Base-by-base conservation (phyloP, 2,329 filamentous ascomycete genomes). In the Didymella pomorum region DNA sequence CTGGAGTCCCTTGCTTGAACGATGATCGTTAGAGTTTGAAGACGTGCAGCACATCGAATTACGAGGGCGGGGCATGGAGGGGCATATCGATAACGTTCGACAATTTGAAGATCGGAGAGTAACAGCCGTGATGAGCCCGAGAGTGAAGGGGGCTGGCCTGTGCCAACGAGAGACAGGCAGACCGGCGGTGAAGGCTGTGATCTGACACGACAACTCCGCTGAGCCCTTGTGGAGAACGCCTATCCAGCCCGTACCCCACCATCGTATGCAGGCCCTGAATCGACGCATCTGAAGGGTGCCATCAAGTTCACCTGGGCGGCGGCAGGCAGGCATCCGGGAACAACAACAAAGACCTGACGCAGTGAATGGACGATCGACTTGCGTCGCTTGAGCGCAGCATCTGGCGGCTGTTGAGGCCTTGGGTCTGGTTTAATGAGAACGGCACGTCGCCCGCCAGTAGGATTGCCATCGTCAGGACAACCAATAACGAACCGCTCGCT, bases 201-300 rank as follows among this genome's bases (percentile, higher is more conserved):
- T 60, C 57, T 56, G 52, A 56, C 52, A 60, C 57, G 21, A 55
- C 57, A 45, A 56, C 23, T 55, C 46, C 47, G 41, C 56, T 56
- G 52, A 41, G 51, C 18, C 33, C 56, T 48, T 60, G 52, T 54
- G 56, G 56, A 43, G 56, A 58, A 47, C 31, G 46, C 39, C 50
- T 42, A 33, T 33, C 37, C 29, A 58, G 49, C 50, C 50, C 44
- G 56, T 49, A 50, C 53, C 39, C 56, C 56, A 58, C 50, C 44
- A 33, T 39, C 49, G 37, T 46, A 58, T 58, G 56, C 46, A 54
- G 56, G 50, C 51, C 45, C 56, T 54, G 50, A 58, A 33, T 58
- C 56, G 56, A 58, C 31, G 12, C 46, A 41, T 29, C 33, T 51
- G 45, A 54, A 42, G 56, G 45, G 51, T 28, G 44, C 50, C 10